phyloP scores from a whole-genome alignment of 495 filamentous ascomycete species.

The Elasticomyces elasticus region DNA sequence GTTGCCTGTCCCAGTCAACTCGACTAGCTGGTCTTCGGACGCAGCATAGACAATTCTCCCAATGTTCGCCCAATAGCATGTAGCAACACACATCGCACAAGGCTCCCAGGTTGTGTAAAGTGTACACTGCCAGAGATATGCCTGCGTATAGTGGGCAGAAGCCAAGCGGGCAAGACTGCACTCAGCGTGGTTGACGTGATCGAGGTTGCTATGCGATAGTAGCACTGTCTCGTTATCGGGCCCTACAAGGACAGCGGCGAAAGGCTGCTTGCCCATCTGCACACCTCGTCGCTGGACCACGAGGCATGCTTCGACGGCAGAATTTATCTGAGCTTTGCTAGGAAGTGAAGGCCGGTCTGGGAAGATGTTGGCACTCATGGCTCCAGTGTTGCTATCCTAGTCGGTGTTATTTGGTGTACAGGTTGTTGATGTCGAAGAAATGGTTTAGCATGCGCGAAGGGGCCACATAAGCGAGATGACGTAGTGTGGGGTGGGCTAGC shows the following conservation, averaged over 20 bases:
- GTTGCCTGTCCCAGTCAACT: conserved; percentile 40
- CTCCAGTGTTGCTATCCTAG: background rate
- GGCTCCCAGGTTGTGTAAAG: conserved; percentile 48
- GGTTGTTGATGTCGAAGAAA: no score
- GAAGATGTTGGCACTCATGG: conserved; percentile 3
- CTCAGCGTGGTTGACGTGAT: conserved; percentile 48
- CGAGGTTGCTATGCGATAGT: conserved; percentile 40
- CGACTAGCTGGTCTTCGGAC: conserved; percentile 38
- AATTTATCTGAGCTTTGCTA: conserved; percentile 32
- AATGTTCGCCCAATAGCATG: conserved; percentile 47
- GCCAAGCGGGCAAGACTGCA: conserved; percentile 42
- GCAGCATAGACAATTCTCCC: conserved; percentile 45
- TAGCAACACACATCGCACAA: conserved; percentile 45
- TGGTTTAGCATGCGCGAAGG: no score
- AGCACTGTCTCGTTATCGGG: conserved; percentile 43
- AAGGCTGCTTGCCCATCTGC: conserved; percentile 39
- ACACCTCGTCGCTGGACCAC: conserved; percentile 35
- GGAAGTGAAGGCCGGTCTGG: conserved; percentile 22
- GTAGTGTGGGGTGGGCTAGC: background rate
- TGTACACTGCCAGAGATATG: conserved; percentile 41
- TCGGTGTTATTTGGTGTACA: no score
- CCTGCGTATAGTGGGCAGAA: conserved; percentile 40
- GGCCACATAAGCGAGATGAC: background rate
- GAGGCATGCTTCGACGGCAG: conserved; percentile 33
- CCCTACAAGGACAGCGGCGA: conserved; percentile 39